Evolutionary conservation across 2,329 filamentous ascomycete species (phyloP).

Genomic region (Purpureocillium lavendulum): DNA sequence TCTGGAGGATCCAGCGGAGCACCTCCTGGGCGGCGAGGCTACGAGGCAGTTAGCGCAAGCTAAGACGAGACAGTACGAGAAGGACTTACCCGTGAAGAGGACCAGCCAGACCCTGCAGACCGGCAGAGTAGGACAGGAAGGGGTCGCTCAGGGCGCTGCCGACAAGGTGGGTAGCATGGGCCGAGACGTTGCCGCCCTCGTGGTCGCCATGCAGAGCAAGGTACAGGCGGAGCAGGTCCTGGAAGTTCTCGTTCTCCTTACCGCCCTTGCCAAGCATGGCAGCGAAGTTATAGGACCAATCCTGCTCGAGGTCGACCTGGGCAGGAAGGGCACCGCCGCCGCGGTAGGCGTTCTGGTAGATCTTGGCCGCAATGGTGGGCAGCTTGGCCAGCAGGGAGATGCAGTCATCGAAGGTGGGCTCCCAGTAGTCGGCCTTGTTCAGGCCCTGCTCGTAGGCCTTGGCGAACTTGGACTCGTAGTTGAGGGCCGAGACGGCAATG

Average conservation of each 20-base stretch:
- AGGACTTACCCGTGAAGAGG: constrained; percentile 49
- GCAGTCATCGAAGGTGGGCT: constrained; percentile 91
- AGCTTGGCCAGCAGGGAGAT: constrained; percentile 94
- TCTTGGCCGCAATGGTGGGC: constrained; percentile 92
- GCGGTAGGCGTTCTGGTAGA: constrained; percentile 86
- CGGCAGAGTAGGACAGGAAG: constrained; percentile 92
- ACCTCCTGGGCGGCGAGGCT: constrained; percentile 93
- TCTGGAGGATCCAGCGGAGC: constrained; percentile 90
- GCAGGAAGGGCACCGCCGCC: constrained; percentile 66
- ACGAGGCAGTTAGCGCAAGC: constrained; percentile 5
- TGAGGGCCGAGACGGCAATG: constrained; percentile 90
- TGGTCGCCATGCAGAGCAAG: constrained; percentile 96
- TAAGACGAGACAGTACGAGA: background rate
- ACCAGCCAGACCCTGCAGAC: constrained; percentile 91
- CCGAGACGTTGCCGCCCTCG: constrained; percentile 95
- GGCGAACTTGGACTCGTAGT: constrained; percentile 89
- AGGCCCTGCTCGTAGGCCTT: constrained; percentile 86
- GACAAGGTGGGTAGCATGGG: constrained; percentile 89
- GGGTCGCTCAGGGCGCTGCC: constrained; percentile 91
- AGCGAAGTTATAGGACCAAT: constrained; percentile 99
- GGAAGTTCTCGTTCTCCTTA: constrained; percentile 84
- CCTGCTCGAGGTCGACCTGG: constrained; percentile 72
- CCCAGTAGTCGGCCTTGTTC: constrained; percentile 97
- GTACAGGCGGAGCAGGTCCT: constrained; percentile 89
- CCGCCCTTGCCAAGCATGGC: constrained; percentile 89